Base-by-base conservation (phyloP, 2,329 filamentous ascomycete genomes). In the Aspergillus sp. region DNA sequence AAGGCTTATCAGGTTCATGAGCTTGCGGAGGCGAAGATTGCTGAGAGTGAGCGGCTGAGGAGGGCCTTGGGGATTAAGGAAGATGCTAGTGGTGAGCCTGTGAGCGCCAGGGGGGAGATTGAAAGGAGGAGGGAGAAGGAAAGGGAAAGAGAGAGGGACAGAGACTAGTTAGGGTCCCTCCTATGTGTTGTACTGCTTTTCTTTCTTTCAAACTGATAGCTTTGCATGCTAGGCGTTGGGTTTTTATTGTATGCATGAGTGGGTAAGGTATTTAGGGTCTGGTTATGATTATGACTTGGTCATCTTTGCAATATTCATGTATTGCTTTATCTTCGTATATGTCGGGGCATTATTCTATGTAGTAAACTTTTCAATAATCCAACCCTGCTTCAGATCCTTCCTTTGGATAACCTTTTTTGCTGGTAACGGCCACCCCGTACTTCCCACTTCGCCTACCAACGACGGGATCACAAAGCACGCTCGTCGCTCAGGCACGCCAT, bases 1-100 rank as follows among this genome's bases (percentile, higher is more conserved):
- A 99, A 98, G 78, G 83, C 87, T 64, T 92, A 98, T 76, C 91
- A 98, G 77, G 92, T 98, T 19, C 95, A 99, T 79, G 95, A 98
- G 77, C 83, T 96, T 73, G 95, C 95, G 17, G 90, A 95, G 69
- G 95, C 93, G 59, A 99, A 99, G 83, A 93, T 96, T 66, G 89
- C 91, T 73, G 95, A 99, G 82, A 96, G 89, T 75, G 93, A 98
- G 77, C 84, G 90, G 67, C 79, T 99, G 72, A 81, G 93, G 63
- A 90, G 83, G 75, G 95, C 95, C 7, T 80, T 99, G 64, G 93
- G 92, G 50, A 96, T 98, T 68, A 87, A 87, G 70, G 88, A 88
- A 70, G 92, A 96, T 73, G 95, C 91, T 90, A 87, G 85, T 77
- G 87, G 96, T 72, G 91, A 95, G 60, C 4, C 41, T 41, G 20